Conservation (phyloP, 139 green algal species). For the Micractinium conductrix region DNA sequence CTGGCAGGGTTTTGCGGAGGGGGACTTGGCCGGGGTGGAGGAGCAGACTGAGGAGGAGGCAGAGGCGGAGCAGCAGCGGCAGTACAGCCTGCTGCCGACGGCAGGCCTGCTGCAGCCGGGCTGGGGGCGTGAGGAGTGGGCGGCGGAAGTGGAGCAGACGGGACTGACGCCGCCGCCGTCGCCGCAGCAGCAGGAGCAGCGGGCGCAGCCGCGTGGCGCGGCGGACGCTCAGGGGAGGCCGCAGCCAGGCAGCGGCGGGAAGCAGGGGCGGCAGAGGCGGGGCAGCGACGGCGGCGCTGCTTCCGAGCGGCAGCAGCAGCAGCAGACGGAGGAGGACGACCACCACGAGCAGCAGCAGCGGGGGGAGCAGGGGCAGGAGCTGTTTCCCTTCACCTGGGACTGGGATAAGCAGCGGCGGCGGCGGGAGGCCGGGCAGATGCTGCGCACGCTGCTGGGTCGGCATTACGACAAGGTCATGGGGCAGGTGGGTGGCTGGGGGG, state of each 20-base stretch:
- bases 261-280: background rate
- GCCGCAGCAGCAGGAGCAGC: background rate
- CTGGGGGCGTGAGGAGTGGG: conserved; percentile 5
- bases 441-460: conserved; percentile 9
- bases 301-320: background rate
- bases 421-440: conserved; percentile 4
- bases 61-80: conserved; percentile 2
- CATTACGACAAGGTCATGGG: conserved; percentile 13
- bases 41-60: background rate
- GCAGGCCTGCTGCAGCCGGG: background rate
- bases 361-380: background rate
- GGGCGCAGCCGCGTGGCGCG: background rate
- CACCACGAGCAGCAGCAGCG: background rate
- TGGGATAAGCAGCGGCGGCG: conserved; percentile 18
- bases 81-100: conserved; percentile 4
- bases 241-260: background rate
- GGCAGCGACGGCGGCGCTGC: background rate
- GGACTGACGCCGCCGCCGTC: background rate
- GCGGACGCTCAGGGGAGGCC: background rate
- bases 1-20: background rate
- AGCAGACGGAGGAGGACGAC: background rate
- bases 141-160: background rate
- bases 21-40: background rate
- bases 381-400: background rate
- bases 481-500: background rate